A percentile compares a stretch with the other conserved stretches of the same genome.
Conservation (phyloP, 2,329 filamentous ascomycete species). For the Diplodia corticola region DNA sequence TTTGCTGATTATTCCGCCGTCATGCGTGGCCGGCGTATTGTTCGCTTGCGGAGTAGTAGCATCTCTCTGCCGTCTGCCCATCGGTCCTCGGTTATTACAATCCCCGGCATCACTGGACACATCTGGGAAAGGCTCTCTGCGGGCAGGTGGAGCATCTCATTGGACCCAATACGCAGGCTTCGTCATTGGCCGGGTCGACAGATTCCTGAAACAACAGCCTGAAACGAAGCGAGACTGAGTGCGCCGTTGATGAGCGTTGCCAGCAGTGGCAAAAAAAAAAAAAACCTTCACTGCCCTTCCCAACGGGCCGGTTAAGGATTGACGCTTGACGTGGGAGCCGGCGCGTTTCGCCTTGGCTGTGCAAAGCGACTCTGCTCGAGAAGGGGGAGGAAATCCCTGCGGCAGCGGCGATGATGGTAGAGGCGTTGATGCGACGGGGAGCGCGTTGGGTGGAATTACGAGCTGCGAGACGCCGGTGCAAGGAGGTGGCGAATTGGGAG, state of each 20-base stretch:
- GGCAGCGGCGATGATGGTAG: background rate
- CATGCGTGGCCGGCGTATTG: background rate
- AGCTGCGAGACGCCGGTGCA: slow-evolving; percentile 1
- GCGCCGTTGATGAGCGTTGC: background rate
- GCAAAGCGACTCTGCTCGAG: background rate
- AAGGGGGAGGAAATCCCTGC: background rate
- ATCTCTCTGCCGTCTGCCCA: background rate
- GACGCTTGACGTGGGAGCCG: background rate
- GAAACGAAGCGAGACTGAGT: background rate
- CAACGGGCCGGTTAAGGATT: background rate
- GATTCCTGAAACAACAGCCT: background rate
- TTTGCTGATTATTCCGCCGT: background rate
- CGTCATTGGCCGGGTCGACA: background rate
- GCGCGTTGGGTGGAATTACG: background rate
- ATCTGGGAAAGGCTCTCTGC: background rate
- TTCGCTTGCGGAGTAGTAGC: background rate
- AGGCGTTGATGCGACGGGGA: background rate
- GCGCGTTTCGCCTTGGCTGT: slow-evolving; percentile 1
- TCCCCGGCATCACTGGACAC: background rate
- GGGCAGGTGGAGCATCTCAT: background rate
- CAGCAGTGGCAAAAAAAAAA: background rate
- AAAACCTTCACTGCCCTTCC: background rate
- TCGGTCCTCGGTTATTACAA: background rate
- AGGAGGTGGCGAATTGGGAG: slow-evolving; percentile 4
- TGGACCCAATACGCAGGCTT: background rate